Conservation (phyloP, 768 basidiomycete species). For the Leccinum pellstonianum region DNA sequence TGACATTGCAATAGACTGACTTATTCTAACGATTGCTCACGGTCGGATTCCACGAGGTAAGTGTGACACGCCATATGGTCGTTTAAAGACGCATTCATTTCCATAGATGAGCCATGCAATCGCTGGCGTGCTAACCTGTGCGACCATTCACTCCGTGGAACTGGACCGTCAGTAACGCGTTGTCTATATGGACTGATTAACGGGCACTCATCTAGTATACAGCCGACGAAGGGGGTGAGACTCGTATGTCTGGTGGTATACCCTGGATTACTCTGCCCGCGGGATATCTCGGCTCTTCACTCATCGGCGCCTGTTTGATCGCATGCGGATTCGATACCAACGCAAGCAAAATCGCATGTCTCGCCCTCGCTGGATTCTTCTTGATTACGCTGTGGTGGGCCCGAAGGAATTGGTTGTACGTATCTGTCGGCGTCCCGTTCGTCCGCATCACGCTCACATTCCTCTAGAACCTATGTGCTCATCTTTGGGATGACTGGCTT, state of each 20-base stretch:
- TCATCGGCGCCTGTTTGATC: slow-evolving; percentile 86
- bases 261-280: slow-evolving; percentile 77
- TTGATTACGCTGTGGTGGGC: slow-evolving; percentile 90
- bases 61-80: slow-evolving; percentile 9
- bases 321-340: slow-evolving; percentile 87
- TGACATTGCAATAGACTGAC: slow-evolving; percentile 16
- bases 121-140: slow-evolving; percentile 78
- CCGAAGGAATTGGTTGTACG: slow-evolving; percentile 68
- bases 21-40: slow-evolving; percentile 60
- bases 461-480: slow-evolving; percentile 67
- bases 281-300: slow-evolving; percentile 80
- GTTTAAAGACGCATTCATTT: slow-evolving; percentile 2
- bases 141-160: slow-evolving; percentile 60
- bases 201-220: slow-evolving; percentile 13
- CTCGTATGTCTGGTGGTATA: slow-evolving; percentile 53
- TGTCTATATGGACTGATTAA: not conserved
- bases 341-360: slow-evolving; percentile 80
- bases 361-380: slow-evolving; percentile 84
- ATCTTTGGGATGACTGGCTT: slow-evolving; percentile 79
- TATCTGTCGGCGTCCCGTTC: slow-evolving; percentile 1
- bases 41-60: slow-evolving; percentile 86
- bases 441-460: not conserved
- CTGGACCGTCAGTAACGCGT: slow-evolving; percentile 67
- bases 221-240: slow-evolving; percentile 89
- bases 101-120: slow-evolving; percentile 83